Percentiles rank a stretch among this genome's conserved stretches.
Evolutionary conservation across 1,139 yeast genomes (phyloP).

Genomic region (Debaryomyces fabryi): DNA sequence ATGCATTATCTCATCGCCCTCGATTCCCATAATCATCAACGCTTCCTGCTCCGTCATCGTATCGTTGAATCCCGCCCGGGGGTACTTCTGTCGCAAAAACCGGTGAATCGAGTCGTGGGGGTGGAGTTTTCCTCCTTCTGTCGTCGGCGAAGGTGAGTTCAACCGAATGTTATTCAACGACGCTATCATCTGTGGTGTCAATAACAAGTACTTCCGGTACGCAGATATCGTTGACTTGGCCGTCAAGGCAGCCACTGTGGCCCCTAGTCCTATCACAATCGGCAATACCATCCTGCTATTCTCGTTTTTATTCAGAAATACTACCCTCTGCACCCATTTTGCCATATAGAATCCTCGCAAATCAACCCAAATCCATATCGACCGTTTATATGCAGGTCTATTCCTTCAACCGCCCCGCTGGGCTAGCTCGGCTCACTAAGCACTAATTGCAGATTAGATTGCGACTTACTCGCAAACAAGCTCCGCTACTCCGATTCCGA

Average conservation of each 20-base stretch:
- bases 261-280: constrained; percentile 58
- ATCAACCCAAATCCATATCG: neutral
- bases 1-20: constrained; percentile 51
- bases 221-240: constrained; percentile 54
- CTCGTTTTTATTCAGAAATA: neutral
- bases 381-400: neutral
- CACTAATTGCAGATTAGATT: constrained; percentile 1
- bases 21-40: constrained; percentile 54
- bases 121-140: constrained; percentile 14
- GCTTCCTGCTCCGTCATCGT: constrained; percentile 68
- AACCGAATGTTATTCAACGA: constrained; percentile 47
- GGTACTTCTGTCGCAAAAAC: constrained; percentile 35
- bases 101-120: constrained; percentile 23
- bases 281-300: constrained; percentile 48
- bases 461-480: neutral
- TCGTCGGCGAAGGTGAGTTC: constrained; percentile 17
- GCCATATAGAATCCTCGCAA: constrained; percentile 2
- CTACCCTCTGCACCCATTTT: neutral
- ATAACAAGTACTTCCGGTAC: constrained; percentile 38
- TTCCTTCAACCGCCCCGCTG: neutral
- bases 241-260: constrained; percentile 55
- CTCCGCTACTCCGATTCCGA: constrained; percentile 7
- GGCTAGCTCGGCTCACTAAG: neutral
- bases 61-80: constrained; percentile 49
- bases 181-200: constrained; percentile 62